Evolutionary conservation across 2,329 filamentous ascomycete genomes (phyloP).

Genomic region (Talaromyces amestolkiae): DNA sequence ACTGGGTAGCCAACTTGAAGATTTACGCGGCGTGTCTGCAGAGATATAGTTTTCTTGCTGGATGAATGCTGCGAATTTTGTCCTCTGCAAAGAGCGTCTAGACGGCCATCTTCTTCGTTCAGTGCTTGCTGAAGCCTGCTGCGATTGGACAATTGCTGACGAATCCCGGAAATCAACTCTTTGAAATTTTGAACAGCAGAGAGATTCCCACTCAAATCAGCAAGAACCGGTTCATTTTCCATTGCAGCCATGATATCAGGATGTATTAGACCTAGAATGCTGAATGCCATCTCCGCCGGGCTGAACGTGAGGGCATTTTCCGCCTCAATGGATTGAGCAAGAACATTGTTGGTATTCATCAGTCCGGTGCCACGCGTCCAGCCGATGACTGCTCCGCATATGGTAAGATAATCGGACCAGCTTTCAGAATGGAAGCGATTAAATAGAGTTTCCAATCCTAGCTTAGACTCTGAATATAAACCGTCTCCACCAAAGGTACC

Average conservation of each 20-base stretch:
- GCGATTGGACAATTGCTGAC: constrained; percentile 91
- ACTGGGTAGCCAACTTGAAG: constrained; percentile 93
- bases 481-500: constrained; percentile 97
- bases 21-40: constrained; percentile 53
- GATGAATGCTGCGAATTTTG: not conserved
- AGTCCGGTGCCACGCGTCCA: constrained; percentile 98
- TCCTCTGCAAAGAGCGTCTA: constrained; percentile 55
- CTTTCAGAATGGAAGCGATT: constrained; percentile 97
- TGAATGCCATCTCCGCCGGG: constrained; percentile 99
- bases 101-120: constrained; percentile 94
- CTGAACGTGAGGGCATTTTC: constrained; percentile 97
- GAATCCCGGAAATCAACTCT: constrained; percentile 85
- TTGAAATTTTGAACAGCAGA: constrained; percentile 97
- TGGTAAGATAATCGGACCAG: constrained; percentile 96
- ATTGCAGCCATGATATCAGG: constrained; percentile 90
- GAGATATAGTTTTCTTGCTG: not conserved
- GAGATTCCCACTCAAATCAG: constrained; percentile 93
- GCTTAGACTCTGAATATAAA: constrained; percentile 96
- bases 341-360: constrained; percentile 96
- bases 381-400: constrained; percentile 96
- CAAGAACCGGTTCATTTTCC: constrained; percentile 91
- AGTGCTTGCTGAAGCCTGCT: constrained; percentile 91
- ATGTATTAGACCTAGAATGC: constrained; percentile 91
- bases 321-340: constrained; percentile 75
- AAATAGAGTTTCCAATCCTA: constrained; percentile 94